These are phyloP conservation scores for Grammothele lineata DNA, from an alignment of 768 basidiomycete genomes.

Conservation along the genomic window DNA sequence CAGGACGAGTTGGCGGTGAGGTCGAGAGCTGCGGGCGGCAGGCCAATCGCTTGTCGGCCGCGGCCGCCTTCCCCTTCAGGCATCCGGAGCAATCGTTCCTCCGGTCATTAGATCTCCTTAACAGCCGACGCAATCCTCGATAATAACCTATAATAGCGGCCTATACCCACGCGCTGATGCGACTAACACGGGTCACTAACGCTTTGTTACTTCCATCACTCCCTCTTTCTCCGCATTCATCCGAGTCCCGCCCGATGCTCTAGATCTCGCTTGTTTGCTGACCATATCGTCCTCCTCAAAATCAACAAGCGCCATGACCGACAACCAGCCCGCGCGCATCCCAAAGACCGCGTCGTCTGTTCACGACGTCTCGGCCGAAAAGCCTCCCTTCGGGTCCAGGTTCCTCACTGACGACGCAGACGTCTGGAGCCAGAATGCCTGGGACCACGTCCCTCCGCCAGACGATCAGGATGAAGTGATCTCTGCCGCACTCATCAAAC, in stretches of 20 bases:
- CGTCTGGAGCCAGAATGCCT: constrained; percentile 85
- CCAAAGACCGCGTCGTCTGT: constrained; percentile 53
- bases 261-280: neutral
- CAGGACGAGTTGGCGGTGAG: neutral
- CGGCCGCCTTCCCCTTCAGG: neutral
- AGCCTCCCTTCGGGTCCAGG: constrained; percentile 74
- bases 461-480: constrained; percentile 77
- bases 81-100: neutral
- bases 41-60: neutral
- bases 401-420: constrained; percentile 67
- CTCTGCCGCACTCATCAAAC: constrained; percentile 60
- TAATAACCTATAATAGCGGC: too few species aligned
- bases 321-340: neutral
- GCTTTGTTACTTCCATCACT: too few species aligned
- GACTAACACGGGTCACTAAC: too few species aligned
- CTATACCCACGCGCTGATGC: too few species aligned
- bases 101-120: neutral
- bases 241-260: too few species aligned
- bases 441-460: constrained; percentile 87
- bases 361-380: constrained; percentile 47
- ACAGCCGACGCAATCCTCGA: too few species aligned
- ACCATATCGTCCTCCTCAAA: neutral
- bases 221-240: neutral
- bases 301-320: neutral
- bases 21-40: constrained; percentile 1